Evolutionary conservation across 345 rosid species (phyloP).

Genomic region (Erucastrum elatum): DNA sequence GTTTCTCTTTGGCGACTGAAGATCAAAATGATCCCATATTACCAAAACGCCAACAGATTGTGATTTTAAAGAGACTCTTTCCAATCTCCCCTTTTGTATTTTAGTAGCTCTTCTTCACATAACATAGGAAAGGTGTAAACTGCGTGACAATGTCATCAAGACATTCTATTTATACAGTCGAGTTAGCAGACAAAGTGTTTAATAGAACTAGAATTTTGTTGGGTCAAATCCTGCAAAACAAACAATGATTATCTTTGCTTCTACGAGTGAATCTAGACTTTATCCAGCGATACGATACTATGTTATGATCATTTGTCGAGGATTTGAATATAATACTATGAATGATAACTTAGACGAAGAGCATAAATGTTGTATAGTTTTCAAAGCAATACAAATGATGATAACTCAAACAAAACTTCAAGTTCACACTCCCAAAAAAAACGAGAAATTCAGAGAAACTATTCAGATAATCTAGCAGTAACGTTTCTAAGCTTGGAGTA

Average conservation of each 20-base stretch:
- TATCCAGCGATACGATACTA: too few relatives aligned
- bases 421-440: neutral
- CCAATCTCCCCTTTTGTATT: too few relatives aligned
- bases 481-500: conserved; percentile 52
- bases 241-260: too few relatives aligned
- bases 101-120: too few relatives aligned
- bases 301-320: too few relatives aligned
- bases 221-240: too few relatives aligned
- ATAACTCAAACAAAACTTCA: neutral
- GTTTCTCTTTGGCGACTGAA: conserved; percentile 79
- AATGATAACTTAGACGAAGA: neutral
- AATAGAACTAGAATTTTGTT: too few relatives aligned
- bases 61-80: conserved; percentile 17
- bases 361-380: neutral
- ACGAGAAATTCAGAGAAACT: too few relatives aligned
- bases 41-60: conserved; percentile 21
- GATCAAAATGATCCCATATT: conserved; percentile 3
- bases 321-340: neutral
- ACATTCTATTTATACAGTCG: neutral
- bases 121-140: neutral
- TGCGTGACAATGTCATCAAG: neutral
- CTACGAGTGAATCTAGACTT: too few relatives aligned
- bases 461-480: conserved; percentile 44
- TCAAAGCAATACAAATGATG: neutral
- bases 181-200: too few relatives aligned